Conservation (phyloP, 2,329 filamentous ascomycete species). For the Colletotrichum sojae region DNA sequence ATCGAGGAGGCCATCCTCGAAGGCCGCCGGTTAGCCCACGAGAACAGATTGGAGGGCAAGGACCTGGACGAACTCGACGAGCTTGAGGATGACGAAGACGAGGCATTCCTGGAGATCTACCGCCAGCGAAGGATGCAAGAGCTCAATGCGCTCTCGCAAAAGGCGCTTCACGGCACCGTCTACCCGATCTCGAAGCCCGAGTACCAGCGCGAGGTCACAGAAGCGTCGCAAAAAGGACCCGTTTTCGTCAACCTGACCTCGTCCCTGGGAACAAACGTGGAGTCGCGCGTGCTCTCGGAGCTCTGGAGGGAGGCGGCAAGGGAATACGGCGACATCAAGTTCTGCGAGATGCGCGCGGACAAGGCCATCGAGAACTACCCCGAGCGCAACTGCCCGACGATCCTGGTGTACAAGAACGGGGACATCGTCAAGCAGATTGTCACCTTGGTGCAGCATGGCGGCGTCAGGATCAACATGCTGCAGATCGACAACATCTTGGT, state of each 20-base stretch:
- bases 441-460: conserved; percentile 85
- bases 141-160: conserved; percentile 80
- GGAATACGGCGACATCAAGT: conserved; percentile 95
- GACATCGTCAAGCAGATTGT: conserved; percentile 94
- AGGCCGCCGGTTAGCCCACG: conserved; percentile 86
- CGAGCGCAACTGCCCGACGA: conserved; percentile 93
- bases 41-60: conserved; percentile 94
- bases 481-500: conserved; percentile 87
- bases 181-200: conserved; percentile 96
- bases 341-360: conserved; percentile 93
- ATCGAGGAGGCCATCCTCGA: conserved; percentile 95
- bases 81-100: conserved; percentile 95
- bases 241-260: conserved; percentile 88
- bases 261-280: conserved; percentile 82
- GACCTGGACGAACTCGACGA: conserved; percentile 94
- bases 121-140: conserved; percentile 90
- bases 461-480: conserved; percentile 77
- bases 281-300: conserved; percentile 86
- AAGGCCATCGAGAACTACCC: conserved; percentile 98
- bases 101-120: conserved; percentile 90
- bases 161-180: conserved; percentile 88
- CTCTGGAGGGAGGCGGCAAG: conserved; percentile 87
- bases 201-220: conserved; percentile 91
- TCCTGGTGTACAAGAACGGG: conserved; percentile 91
- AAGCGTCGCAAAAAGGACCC: conserved; percentile 80